A percentile compares a stretch with the other conserved stretches of the same genome.
Conservation (phyloP, 371 early-diverging fungal genomes). For the Rozella allomycis region DNA sequence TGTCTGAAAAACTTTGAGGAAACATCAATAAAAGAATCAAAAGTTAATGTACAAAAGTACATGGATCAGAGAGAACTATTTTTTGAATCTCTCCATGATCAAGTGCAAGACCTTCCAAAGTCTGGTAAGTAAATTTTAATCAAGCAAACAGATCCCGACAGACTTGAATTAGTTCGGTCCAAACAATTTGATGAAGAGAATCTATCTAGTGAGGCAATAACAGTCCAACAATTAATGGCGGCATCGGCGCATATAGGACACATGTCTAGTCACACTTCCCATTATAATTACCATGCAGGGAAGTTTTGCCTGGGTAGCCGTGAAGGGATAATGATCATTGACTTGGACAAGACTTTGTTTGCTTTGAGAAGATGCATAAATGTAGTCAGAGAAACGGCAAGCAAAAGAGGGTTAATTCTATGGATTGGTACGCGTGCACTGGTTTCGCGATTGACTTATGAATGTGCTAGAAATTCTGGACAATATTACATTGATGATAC, state of each 20-base stretch:
- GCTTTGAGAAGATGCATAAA: slow-evolving; percentile 59
- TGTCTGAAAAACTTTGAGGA: no score
- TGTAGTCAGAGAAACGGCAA: slow-evolving; percentile 46
- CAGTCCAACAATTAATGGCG: slow-evolving; percentile 47
- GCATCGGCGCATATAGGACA: slow-evolving; percentile 84
- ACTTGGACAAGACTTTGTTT: slow-evolving; percentile 77
- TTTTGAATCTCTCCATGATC: no score
- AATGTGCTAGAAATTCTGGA: slow-evolving; percentile 52
- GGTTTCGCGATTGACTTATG: slow-evolving; percentile 39
- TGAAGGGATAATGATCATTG: slow-evolving; percentile 77
- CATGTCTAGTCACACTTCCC: slow-evolving; percentile 32
- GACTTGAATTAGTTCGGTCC: no score
- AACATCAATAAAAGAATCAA: no score
- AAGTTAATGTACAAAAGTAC: no score
- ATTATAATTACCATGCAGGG: slow-evolving; percentile 59
- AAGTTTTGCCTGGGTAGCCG: slow-evolving; percentile 76
- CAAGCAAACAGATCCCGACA: no score
- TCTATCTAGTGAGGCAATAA: slow-evolving; percentile 4
- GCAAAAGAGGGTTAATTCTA: slow-evolving; percentile 56
- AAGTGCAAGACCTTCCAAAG: no score
- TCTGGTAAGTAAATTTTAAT: no score
- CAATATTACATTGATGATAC: slow-evolving; percentile 54
- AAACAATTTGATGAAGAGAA: no score
- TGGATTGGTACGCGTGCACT: slow-evolving; percentile 66
- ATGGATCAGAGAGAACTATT: no score